Evolutionary conservation across 495 filamentous ascomycete species (phyloP).

Genomic region (Penicillium ochrochloron): DNA sequence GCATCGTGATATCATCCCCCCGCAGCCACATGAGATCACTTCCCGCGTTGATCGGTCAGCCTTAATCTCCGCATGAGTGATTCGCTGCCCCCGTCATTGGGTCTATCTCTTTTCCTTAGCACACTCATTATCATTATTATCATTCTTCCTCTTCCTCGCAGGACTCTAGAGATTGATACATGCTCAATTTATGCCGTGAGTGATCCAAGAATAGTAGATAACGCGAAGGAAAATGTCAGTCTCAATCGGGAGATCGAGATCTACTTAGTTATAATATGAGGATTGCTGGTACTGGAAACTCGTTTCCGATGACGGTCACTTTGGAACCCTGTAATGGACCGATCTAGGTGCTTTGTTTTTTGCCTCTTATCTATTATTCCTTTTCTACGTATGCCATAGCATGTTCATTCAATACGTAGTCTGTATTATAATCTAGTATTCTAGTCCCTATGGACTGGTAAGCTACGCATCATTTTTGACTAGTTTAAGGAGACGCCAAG

Average conservation of each 20-base stretch:
- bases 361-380: not conserved
- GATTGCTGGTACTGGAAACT: not conserved
- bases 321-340: not conserved
- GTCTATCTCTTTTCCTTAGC: not conserved
- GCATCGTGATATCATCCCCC: constrained; percentile 30
- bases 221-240: not conserved
- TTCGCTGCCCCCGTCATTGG: not conserved
- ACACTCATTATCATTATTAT: not conserved
- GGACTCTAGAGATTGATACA: not conserved
- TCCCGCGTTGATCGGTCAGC: constrained; percentile 12
- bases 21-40: constrained; percentile 31
- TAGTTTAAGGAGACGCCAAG: too few relatives aligned
- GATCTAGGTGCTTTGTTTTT: not conserved
- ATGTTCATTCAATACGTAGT: not conserved
- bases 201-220: not conserved
- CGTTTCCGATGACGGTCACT: not conserved
- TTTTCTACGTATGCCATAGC: not conserved
- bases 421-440: not conserved
- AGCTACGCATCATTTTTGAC: too few relatives aligned
- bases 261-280: not conserved
- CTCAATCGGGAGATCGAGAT: not conserved
- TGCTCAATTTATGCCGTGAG: not conserved
- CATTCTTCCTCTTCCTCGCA: not conserved
- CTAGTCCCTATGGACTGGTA: too few relatives aligned
- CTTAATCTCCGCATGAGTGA: constrained; percentile 3